Percentiles rank a stretch among this genome's conserved stretches.
Conservation (phyloP, 306 rosid genomes). For the Castanospermum australe region DNA sequence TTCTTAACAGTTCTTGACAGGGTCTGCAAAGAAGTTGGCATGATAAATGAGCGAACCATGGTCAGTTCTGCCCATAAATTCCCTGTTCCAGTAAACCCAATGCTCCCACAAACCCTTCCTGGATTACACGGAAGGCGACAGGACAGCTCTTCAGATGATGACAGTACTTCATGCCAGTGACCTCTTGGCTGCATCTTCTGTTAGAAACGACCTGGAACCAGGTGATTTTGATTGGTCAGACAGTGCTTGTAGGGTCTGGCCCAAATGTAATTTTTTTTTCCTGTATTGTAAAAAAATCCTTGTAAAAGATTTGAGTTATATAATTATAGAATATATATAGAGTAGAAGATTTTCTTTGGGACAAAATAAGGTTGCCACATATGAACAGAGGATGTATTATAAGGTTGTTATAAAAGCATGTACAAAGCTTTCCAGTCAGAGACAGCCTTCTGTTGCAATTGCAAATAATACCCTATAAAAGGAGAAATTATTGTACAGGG, state of each 20-base stretch:
- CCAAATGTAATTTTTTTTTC: constrained; percentile 21
- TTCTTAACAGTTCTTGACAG: constrained; percentile 69
- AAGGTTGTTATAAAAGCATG: constrained; percentile 20
- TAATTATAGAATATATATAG: constrained; percentile 55
- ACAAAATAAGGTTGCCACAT: constrained; percentile 9
- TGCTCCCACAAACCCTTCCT: constrained; percentile 67
- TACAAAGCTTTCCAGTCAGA: constrained; percentile 31
- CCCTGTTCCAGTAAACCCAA: constrained; percentile 93
- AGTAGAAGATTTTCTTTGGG: constrained; percentile 32
- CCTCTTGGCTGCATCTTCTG: constrained; percentile 35
- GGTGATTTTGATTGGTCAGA: constrained; percentile 34
- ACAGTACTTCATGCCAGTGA: constrained; percentile 29
- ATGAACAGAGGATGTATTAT: constrained; percentile 30
- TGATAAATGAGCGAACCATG: constrained; percentile 72
- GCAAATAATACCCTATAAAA: background rate
- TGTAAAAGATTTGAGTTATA: constrained; percentile 53
- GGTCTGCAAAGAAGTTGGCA: constrained; percentile 91
- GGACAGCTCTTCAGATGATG: constrained; percentile 58
- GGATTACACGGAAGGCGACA: constrained; percentile 47
- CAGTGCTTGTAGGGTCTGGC: constrained; percentile 14
- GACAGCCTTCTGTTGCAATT: background rate
- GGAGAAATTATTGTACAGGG: too few species aligned
- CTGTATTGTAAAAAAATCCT: constrained; percentile 47
- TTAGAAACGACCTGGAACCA: constrained; percentile 34
- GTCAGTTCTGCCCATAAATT: constrained; percentile 77